Conservation (phyloP, 805 yeast species). For the Saccharomycopsis malanga region DNA sequence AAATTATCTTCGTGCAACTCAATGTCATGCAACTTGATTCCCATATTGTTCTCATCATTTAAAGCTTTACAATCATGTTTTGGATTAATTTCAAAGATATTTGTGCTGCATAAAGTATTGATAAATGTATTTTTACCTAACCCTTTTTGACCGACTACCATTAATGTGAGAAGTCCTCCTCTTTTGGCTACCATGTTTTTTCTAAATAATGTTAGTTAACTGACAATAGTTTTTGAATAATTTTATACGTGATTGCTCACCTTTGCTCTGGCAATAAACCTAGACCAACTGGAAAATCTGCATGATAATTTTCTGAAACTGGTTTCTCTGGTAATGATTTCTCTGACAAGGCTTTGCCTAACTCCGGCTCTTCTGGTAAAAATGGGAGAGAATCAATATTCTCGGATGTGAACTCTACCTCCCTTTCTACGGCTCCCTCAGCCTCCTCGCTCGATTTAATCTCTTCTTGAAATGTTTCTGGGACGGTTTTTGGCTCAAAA, state of each 20-base stretch:
- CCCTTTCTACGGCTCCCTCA: no score
- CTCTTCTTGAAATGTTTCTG: no score
- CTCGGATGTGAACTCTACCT: no score
- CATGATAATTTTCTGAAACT: no score
- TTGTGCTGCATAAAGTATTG: slow-evolving; percentile 76
- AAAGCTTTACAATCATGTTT: neutral
- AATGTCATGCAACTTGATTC: neutral
- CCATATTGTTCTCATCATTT: neutral
- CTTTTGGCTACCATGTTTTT: slow-evolving; percentile 17
- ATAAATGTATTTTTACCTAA: slow-evolving; percentile 62
- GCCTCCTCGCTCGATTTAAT: no score
- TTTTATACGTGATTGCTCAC: neutral
- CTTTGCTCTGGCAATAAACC: slow-evolving; percentile 12
- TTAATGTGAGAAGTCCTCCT: slow-evolving; percentile 53
- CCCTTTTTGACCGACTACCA: slow-evolving; percentile 89
- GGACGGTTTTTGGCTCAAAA: no score
- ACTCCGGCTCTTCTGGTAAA: no score
- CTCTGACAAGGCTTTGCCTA: no score
- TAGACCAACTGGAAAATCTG: slow-evolving; percentile 6
- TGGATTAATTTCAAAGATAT: slow-evolving; percentile 40
- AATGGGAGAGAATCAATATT: no score
- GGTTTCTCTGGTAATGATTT: no score
- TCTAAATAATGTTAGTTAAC: slow-evolving; percentile 1
- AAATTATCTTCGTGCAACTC: slow-evolving; percentile 55
- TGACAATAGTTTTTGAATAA: neutral